Percentiles rank a stretch among this genome's conserved stretches.
These are phyloP conservation scores for Psophocarpus tetragonolobus DNA, from an alignment of 306 rosid species.

Conservation along the genomic window DNA sequence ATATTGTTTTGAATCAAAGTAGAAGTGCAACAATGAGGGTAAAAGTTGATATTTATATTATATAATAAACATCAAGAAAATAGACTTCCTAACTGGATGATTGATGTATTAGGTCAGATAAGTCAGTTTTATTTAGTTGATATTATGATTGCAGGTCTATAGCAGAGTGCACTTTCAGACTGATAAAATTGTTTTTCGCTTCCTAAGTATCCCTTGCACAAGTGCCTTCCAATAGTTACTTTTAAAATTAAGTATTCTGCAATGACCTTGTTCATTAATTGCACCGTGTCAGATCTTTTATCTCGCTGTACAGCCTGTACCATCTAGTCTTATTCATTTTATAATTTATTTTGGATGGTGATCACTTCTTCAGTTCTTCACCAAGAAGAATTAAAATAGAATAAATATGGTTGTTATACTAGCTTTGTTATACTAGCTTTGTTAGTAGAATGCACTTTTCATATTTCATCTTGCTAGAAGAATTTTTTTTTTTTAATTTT, in stretches of 20 bases:
- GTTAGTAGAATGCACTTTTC: not conserved
- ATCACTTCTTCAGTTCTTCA: not conserved
- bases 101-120: not conserved
- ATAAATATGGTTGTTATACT: not conserved
- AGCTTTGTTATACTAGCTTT: conserved; percentile 25
- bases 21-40: not conserved
- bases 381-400: conserved; percentile 3
- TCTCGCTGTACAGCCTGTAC: not conserved
- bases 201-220: not conserved
- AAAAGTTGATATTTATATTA: conserved; percentile 2
- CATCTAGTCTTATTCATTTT: not conserved
- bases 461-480: conserved; percentile 7
- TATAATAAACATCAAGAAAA: not conserved
- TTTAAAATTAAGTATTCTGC: not conserved
- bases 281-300: not conserved
- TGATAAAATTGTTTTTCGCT: conserved; percentile 17
- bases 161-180: not conserved
- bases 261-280: not conserved
- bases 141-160: not conserved
- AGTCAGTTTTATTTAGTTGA: not conserved
- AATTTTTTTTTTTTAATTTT: not conserved
- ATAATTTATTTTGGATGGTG: not conserved
- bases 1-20: conserved; percentile 9
- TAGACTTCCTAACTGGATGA: conserved; percentile 10
- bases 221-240: not conserved